These are phyloP conservation scores for Wickerhamomyces queroliae DNA, from an alignment of 805 yeast species.

Conservation along the genomic window DNA sequence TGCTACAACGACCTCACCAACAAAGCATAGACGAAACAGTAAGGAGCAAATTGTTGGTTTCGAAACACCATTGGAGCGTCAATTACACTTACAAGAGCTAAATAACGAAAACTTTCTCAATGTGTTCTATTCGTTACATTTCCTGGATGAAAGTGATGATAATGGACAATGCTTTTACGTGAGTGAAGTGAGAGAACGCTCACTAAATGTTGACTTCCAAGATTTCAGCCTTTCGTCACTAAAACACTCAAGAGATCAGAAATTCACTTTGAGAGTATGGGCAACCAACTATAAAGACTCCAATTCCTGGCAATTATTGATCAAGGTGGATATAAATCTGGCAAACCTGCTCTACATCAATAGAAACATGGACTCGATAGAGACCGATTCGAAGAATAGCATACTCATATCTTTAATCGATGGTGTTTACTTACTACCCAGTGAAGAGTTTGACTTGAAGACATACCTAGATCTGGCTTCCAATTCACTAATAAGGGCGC, in stretches of 20 bases:
- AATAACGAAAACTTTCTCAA: conserved; percentile 25
- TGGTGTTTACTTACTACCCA: conserved; percentile 21
- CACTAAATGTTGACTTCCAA: conserved; percentile 25
- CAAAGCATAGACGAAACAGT: conserved; percentile 9
- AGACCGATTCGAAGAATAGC: conserved; percentile 12
- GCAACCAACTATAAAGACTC: conserved; percentile 3
- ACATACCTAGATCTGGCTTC: conserved; percentile 6
- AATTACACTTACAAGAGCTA: conserved; percentile 22
- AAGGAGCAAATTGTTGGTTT: conserved; percentile 9
- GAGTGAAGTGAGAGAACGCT: conserved; percentile 25
- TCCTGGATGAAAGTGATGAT: conserved; percentile 14
- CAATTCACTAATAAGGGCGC: conserved; percentile 1
- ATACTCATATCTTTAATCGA: conserved; percentile 26
- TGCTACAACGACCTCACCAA: conserved; percentile 1
- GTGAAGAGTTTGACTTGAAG: conserved; percentile 1
- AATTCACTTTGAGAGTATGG: conserved; percentile 18
- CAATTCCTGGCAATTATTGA: conserved; percentile 20
- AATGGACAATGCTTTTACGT: conserved; percentile 26
- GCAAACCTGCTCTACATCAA: conserved; percentile 28
- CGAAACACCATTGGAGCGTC: conserved; percentile 16
- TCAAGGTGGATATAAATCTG: conserved; percentile 22
- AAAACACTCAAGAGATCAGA: conserved; percentile 3
- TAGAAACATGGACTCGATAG: conserved; percentile 18
- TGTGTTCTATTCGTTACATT: conserved; percentile 31
- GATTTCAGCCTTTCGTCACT: conserved; percentile 18